These are phyloP conservation scores for Tolypocladium album DNA, from an alignment of 2,329 filamentous ascomycete genomes.

Conservation along the genomic window DNA sequence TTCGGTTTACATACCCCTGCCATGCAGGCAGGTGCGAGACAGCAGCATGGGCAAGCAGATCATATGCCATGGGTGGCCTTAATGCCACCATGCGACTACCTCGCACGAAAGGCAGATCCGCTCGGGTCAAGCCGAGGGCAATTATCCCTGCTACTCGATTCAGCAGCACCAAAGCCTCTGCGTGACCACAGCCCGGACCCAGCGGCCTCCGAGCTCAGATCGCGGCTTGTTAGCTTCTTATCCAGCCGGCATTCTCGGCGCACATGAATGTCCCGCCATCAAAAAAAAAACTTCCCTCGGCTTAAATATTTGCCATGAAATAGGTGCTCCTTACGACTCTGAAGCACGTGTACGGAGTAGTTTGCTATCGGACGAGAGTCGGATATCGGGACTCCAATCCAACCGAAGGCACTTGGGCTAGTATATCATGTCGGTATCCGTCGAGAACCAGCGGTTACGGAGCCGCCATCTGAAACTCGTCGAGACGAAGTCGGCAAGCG, in stretches of 20 bases:
- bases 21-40: neutral
- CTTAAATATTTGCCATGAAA: neutral
- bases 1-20: neutral
- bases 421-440: neutral
- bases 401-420: neutral
- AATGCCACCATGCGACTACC: neutral
- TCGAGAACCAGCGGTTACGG: neutral
- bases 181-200: neutral
- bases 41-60: neutral
- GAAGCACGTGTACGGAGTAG: neutral
- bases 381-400: neutral
- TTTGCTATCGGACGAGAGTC: neutral
- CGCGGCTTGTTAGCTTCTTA: neutral
- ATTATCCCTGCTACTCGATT: neutral
- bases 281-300: neutral
- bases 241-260: neutral
- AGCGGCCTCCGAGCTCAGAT: neutral
- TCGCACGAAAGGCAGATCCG: neutral
- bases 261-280: neutral
- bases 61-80: neutral
- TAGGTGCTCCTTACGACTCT: neutral
- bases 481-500: neutral
- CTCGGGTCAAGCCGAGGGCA: neutral
- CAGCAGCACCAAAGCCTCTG: neutral
- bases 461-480: neutral